A percentile compares a stretch with the other conserved stretches of the same genome.
These are phyloP conservation scores for Boletus pseudo-olivaceus DNA, from an alignment of 768 basidiomycete species.

Conservation along the genomic window DNA sequence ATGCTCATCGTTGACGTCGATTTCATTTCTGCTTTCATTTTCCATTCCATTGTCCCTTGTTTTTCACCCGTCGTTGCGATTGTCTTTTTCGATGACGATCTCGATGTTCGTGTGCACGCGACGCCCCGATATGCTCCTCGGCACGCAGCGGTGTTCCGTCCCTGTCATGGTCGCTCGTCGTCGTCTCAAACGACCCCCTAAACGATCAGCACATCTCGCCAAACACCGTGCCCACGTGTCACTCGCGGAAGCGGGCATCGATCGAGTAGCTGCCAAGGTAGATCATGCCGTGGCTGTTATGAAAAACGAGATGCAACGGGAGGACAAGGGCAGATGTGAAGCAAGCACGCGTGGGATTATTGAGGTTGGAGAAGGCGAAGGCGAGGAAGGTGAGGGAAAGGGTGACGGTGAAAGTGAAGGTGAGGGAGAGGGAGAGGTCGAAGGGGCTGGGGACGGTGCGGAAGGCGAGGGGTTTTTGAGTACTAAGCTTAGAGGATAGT, in stretches of 20 bases:
- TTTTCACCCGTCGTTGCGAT: background rate
- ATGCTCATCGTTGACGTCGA: background rate
- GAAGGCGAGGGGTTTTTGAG: slow-evolving; percentile 32
- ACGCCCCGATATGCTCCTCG: background rate
- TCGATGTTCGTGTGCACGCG: background rate
- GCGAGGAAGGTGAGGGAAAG: slow-evolving; percentile 25
- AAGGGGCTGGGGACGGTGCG: slow-evolving; percentile 25
- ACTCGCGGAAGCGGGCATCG: slow-evolving; percentile 82
- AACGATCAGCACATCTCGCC: slow-evolving; percentile 74
- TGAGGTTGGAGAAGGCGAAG: slow-evolving; percentile 27
- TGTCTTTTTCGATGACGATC: background rate
- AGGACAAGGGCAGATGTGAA: slow-evolving; percentile 44
- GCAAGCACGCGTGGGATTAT: slow-evolving; percentile 10
- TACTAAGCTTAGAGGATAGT: slow-evolving; percentile 22
- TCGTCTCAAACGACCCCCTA: slow-evolving; percentile 82
- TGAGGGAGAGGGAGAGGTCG: slow-evolving; percentile 4
- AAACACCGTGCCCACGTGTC: slow-evolving; percentile 80
- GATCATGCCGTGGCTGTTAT: slow-evolving; percentile 81
- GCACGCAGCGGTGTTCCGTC: slow-evolving; percentile 77
- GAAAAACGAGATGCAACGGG: slow-evolving; percentile 71
- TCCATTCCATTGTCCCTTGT: background rate
- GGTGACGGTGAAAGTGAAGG: slow-evolving; percentile 18
- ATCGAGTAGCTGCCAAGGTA: slow-evolving; percentile 81
- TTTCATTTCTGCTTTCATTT: background rate
- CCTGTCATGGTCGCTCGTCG: slow-evolving; percentile 97